These are phyloP conservation scores for Leccinum griseonigrum DNA, from an alignment of 1,284 basidiomycete genomes.

Conservation along the genomic window DNA sequence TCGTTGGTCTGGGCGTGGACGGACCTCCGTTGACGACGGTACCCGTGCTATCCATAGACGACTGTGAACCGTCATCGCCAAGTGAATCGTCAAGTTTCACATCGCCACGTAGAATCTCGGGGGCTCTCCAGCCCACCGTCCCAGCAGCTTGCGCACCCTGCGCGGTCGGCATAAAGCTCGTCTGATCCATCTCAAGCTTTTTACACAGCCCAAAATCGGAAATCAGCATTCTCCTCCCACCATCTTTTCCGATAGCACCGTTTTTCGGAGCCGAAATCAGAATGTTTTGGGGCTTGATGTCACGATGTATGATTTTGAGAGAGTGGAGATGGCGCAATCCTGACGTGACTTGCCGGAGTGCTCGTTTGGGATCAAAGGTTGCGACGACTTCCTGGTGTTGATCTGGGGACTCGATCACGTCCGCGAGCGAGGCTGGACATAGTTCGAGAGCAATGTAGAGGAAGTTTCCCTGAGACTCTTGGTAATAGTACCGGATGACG, in stretches of 20 bases:
- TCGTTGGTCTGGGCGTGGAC: slow-evolving; percentile 37
- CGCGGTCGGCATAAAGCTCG: slow-evolving; percentile 82
- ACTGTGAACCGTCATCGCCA: slow-evolving; percentile 63
- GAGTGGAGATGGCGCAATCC: slow-evolving; percentile 91
- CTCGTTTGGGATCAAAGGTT: slow-evolving; percentile 84
- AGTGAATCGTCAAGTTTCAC: slow-evolving; percentile 83
- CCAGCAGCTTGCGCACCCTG: slow-evolving; percentile 85
- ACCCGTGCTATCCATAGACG: slow-evolving; percentile 59
- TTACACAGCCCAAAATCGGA: slow-evolving; percentile 96
- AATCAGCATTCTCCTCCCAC: slow-evolving; percentile 84
- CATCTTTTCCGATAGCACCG: slow-evolving; percentile 45
- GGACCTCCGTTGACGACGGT: slow-evolving; percentile 38
- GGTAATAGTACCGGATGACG: slow-evolving; percentile 97
- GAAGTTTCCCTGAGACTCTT: slow-evolving; percentile 91
- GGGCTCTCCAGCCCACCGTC: slow-evolving; percentile 92
- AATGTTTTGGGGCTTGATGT: slow-evolving; percentile 99
- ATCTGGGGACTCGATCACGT: slow-evolving; percentile 84
- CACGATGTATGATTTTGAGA: slow-evolving; percentile 95
- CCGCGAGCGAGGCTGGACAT: slow-evolving; percentile 92
- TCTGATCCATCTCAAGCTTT: slow-evolving; percentile 90
- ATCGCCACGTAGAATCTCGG: slow-evolving; percentile 88
- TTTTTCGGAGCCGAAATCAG: slow-evolving; percentile 77
- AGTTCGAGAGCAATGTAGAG: slow-evolving; percentile 97
- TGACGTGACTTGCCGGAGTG: slow-evolving; percentile 83
- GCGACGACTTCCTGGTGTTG: slow-evolving; percentile 67